Conservation (phyloP, 176 grass and related monocot species). For the Carex scoparia region DNA sequence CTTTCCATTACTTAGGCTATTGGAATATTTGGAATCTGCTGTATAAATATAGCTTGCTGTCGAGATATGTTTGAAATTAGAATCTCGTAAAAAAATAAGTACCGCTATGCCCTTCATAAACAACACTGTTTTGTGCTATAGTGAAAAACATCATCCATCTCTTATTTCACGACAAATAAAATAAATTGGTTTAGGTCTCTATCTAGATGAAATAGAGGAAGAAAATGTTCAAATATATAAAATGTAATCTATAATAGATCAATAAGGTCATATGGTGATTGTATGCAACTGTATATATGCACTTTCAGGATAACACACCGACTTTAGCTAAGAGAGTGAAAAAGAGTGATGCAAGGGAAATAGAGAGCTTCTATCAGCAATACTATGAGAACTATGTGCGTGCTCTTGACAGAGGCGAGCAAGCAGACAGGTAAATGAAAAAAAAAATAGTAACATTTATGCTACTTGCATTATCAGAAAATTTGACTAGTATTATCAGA, state of each 20-base stretch:
- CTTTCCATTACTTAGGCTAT: neutral
- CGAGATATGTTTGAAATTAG: neutral
- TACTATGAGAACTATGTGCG: slow-evolving; percentile 94
- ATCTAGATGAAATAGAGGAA: too few relatives aligned
- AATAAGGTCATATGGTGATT: neutral
- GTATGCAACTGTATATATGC: neutral
- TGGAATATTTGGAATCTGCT: neutral
- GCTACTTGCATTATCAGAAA: neutral
- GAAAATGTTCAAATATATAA: neutral
- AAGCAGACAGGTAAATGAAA: slow-evolving; percentile 73
- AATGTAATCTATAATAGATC: neutral
- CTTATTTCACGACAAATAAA: neutral
- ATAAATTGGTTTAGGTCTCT: too few relatives aligned
- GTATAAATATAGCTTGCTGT: neutral
- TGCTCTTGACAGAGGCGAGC: slow-evolving; percentile 75
- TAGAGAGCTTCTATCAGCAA: slow-evolving; percentile 94
- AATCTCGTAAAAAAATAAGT: neutral
- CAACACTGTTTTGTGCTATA: neutral
- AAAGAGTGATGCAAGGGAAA: slow-evolving; percentile 86
- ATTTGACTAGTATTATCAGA: neutral
- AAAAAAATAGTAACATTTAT: neutral
- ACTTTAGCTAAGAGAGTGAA: slow-evolving; percentile 73
- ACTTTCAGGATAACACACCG: slow-evolving; percentile 75
- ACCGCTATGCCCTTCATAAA: neutral
- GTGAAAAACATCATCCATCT: neutral